Percentiles rank a stretch among this genome's conserved stretches.
Evolutionary conservation across 768 basidiomycete species (phyloP).

Genomic region (Trametes coccinea): DNA sequence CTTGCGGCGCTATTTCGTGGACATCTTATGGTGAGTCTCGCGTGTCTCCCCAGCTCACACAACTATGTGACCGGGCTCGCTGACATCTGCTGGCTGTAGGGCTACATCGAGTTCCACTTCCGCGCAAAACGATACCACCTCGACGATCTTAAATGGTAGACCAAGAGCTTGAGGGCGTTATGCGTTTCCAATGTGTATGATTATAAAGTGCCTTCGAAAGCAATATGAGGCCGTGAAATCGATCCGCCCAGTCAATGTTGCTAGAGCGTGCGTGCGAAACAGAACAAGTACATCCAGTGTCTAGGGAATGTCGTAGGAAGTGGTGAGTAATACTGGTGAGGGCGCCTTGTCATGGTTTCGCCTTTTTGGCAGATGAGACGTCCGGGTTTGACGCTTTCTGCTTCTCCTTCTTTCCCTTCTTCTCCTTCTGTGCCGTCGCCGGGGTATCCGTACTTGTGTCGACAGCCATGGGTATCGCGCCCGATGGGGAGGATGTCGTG

Average conservation of each 20-base stretch:
- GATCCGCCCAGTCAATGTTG: no score
- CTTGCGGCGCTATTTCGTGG: neutral
- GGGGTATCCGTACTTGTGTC: neutral
- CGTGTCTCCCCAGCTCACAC: no score
- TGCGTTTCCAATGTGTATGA: neutral
- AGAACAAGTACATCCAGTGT: neutral
- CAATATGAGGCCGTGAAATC: no score
- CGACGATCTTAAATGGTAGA: neutral
- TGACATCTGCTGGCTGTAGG: neutral
- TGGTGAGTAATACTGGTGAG: neutral
- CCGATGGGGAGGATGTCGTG: no score
- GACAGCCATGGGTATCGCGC: neutral
- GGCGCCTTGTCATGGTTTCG: neutral
- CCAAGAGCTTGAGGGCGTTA: neutral
- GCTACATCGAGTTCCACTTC: conserved; percentile 6
- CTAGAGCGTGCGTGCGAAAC: no score
- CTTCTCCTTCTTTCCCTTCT: neutral
- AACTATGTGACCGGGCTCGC: neutral
- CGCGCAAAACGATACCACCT: conserved; percentile 4
- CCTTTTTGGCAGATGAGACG: neutral
- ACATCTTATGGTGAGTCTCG: neutral
- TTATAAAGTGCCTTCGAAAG: no score
- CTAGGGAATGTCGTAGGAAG: neutral
- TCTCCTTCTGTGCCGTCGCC: neutral
- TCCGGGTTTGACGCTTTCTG: neutral